Conservation (phyloP, 2,329 filamentous ascomycete genomes). For the Colletotrichum costaricense region DNA sequence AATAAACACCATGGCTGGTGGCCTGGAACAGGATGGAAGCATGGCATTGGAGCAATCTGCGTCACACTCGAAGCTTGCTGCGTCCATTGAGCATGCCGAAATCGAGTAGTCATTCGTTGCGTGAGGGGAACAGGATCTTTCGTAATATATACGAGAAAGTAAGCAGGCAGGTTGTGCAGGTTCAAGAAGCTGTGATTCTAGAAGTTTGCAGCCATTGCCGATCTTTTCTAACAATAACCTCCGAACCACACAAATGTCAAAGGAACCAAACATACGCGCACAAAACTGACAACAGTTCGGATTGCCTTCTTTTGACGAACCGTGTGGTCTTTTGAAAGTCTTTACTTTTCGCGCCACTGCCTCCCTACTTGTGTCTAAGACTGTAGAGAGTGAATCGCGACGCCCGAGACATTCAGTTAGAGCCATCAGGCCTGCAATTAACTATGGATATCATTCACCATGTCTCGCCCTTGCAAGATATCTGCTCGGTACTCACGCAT, state of each 20-base stretch:
- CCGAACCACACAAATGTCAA: neutral
- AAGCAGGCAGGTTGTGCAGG: neutral
- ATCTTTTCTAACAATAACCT: conserved; percentile 20
- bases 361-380: neutral
- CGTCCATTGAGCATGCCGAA: neutral
- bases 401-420: neutral
- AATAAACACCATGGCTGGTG: conserved; percentile 16
- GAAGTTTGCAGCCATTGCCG: neutral
- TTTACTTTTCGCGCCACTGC: neutral
- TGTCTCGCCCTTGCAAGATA: neutral
- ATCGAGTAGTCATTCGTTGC: neutral
- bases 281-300: neutral
- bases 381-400: neutral
- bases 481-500: neutral
- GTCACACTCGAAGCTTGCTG: neutral
- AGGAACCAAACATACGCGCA: neutral
- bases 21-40: neutral
- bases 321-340: neutral
- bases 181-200: neutral
- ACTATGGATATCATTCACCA: neutral
- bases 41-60: neutral
- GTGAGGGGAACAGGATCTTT: neutral
- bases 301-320: conserved; percentile 8
- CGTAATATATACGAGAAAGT: neutral
- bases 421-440: too few relatives aligned